Evolutionary conservation across 345 rosid species (phyloP).

Genomic region (Eucalyptus albens): DNA sequence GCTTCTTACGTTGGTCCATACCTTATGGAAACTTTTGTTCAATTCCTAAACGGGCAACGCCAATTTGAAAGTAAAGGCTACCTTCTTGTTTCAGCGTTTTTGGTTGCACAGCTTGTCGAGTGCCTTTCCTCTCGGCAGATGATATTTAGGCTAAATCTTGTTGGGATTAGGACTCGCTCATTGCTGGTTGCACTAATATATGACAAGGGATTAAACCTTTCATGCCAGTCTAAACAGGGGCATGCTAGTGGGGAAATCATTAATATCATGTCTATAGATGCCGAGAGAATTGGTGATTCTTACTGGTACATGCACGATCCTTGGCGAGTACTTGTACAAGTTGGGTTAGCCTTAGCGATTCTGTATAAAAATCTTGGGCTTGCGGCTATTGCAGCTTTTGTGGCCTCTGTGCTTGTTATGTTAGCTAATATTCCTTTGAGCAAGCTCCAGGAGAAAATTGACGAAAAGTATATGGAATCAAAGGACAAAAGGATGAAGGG

Average conservation of each 20-base stretch:
- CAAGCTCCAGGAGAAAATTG: slow-evolving; percentile 42
- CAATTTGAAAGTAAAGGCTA: slow-evolving; percentile 39
- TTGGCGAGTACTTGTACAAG: slow-evolving; percentile 42
- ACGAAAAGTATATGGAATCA: slow-evolving; percentile 56
- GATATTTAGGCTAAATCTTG: slow-evolving; percentile 40
- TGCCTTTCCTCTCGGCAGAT: slow-evolving; percentile 41
- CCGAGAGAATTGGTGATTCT: slow-evolving; percentile 43
- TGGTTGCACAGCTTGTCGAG: slow-evolving; percentile 45
- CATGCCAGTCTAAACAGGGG: slow-evolving; percentile 38
- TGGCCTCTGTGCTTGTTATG: slow-evolving; percentile 43
- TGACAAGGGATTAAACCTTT: slow-evolving; percentile 49
- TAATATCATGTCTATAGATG: slow-evolving; percentile 60
- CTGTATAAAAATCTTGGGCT: slow-evolving; percentile 52
- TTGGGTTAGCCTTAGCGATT: slow-evolving; percentile 37
- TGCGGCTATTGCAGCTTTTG: slow-evolving; percentile 40
- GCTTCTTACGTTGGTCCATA: slow-evolving; percentile 56
- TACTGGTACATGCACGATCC: slow-evolving; percentile 47
- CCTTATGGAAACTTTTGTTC: slow-evolving; percentile 48
- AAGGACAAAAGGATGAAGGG: slow-evolving; percentile 59
- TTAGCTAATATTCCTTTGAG: slow-evolving; percentile 42
- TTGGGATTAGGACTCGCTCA: slow-evolving; percentile 38
- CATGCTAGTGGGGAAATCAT: slow-evolving; percentile 63
- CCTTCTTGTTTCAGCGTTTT: slow-evolving; percentile 34
- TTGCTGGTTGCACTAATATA: slow-evolving; percentile 42
- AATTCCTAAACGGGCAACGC: slow-evolving; percentile 35